Base-by-base conservation (phyloP, 306 rosid genomes). In the Canavalia ensiformis region DNA sequence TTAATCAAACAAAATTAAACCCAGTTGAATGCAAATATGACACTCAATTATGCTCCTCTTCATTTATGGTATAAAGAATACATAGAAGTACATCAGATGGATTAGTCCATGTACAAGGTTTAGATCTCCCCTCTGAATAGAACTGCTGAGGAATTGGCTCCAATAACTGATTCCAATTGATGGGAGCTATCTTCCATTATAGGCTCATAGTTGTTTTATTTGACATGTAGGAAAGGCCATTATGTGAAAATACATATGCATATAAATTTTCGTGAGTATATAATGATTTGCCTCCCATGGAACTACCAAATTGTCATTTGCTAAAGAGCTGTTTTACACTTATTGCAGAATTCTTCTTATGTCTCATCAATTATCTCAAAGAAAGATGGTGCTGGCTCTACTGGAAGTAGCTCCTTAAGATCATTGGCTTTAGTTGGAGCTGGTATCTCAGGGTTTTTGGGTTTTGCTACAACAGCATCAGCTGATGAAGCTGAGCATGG, bases 401-500 rank as follows among this genome's bases (percentile, higher is more conserved):
- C 89, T 49, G 88, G 98, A 34, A 35, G 79, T 9, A 89, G 83
- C 76, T 90, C 98, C 62, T 77, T 96, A 10, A 90, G 97, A 84
- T 94, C 89, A 56, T 88, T 96, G 83, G 99, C 98, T 6, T 89
- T 96, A 63, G 59, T 96, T 79, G 99, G 98, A 79, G 99, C 93
- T 39, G 91, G 98, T 55, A 80, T 96, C 56, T 89, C 98, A 3
- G 97, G 99, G 45, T 65, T 93, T 13, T 82, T 96, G 34, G 76
- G 98, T 84, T 93, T 96, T 86, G 90, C 94, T 59, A 88, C 97
- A 31, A 77, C 89, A 6, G 95, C 98, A 77, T 88, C 90, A 55
- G 96, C 98, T 69, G 99, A 96, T 90, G 99, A 96, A 87, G 97
- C 98, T 62, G 99, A 96, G 78, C 98, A 96, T 76, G 98, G 99